Conservation (phyloP, 2,329 filamentous ascomycete species). For the Curvularia sp. region DNA sequence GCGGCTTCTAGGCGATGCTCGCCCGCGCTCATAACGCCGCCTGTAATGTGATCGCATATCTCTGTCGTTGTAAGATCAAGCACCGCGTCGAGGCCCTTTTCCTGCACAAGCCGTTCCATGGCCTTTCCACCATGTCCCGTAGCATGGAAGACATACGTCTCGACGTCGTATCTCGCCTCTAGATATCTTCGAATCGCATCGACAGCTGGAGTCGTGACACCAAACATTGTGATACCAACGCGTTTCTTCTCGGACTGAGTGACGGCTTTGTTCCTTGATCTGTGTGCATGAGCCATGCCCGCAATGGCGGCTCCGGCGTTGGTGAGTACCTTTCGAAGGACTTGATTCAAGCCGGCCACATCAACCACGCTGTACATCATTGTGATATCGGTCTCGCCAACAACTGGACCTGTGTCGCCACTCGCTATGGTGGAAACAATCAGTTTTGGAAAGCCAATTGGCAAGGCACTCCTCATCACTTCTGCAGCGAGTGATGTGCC, state of each 20-base stretch:
- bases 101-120: constrained; percentile 69
- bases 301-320: constrained; percentile 69
- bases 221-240: constrained; percentile 76
- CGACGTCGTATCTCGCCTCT: constrained; percentile 50
- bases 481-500: constrained; percentile 67
- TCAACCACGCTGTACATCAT: constrained; percentile 77
- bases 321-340: constrained; percentile 64
- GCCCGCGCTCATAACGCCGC: constrained; percentile 68
- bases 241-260: constrained; percentile 49
- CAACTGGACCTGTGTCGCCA: constrained; percentile 68
- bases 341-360: constrained; percentile 68
- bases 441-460: constrained; percentile 72
- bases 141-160: constrained; percentile 72
- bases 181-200: constrained; percentile 62
- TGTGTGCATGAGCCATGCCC: constrained; percentile 63
- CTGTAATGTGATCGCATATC: constrained; percentile 66
- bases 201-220: constrained; percentile 72
- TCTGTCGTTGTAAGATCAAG: constrained; percentile 77
- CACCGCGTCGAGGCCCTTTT: constrained; percentile 68
- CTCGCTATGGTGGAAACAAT: constrained; percentile 74
- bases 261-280: constrained; percentile 5
- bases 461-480: constrained; percentile 66
- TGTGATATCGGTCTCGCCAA: constrained; percentile 72
- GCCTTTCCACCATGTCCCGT: constrained; percentile 72
- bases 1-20: constrained; percentile 64